Evolutionary conservation across 2,329 filamentous ascomycete genomes (phyloP).

Genomic region (Fusarium sp.): DNA sequence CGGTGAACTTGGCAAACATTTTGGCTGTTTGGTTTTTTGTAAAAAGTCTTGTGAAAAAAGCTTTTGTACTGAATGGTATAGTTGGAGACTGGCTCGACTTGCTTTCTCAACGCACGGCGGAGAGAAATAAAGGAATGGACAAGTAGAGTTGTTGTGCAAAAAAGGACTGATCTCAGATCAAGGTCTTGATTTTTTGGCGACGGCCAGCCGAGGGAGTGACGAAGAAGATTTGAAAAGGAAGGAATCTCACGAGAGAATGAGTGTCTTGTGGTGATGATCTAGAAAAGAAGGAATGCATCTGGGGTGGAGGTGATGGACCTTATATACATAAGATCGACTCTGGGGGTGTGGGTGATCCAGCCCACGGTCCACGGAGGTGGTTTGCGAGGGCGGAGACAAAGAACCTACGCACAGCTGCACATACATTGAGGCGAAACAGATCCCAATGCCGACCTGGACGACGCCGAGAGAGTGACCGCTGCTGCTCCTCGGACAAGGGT

Average conservation of each 20-base stretch:
- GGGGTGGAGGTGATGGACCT: conserved; percentile 34
- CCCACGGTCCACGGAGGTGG: conserved; percentile 28
- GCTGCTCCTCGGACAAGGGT: conserved; percentile 16
- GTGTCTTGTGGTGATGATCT: conserved; percentile 25
- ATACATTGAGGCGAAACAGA: conserved; percentile 36
- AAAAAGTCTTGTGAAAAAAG: conserved; percentile 23
- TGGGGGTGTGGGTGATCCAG: conserved; percentile 15
- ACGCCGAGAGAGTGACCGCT: conserved; percentile 34
- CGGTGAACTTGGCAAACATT: conserved; percentile 48
- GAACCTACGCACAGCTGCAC: conserved; percentile 21
- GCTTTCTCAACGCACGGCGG: conserved; percentile 46
- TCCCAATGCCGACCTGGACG: conserved; percentile 7
- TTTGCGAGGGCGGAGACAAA: conserved; percentile 34
- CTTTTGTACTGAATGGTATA: conserved; percentile 29
- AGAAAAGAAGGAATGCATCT: conserved; percentile 8
- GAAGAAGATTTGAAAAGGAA: conserved; percentile 35
- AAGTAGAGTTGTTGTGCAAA: conserved; percentile 32
- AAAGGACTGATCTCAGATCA: conserved; percentile 48
- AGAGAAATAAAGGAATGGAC: conserved; percentile 40
- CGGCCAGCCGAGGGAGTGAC: conserved; percentile 46
- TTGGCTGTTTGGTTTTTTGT: conserved; percentile 24
- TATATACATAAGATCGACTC: conserved; percentile 39
- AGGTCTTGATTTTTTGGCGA: conserved; percentile 37
- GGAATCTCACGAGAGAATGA: conserved; percentile 41
- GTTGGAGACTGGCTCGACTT: conserved; percentile 46